Conservation (phyloP, 2,329 filamentous ascomycete genomes). For the Apiospora rasikravindrae region DNA sequence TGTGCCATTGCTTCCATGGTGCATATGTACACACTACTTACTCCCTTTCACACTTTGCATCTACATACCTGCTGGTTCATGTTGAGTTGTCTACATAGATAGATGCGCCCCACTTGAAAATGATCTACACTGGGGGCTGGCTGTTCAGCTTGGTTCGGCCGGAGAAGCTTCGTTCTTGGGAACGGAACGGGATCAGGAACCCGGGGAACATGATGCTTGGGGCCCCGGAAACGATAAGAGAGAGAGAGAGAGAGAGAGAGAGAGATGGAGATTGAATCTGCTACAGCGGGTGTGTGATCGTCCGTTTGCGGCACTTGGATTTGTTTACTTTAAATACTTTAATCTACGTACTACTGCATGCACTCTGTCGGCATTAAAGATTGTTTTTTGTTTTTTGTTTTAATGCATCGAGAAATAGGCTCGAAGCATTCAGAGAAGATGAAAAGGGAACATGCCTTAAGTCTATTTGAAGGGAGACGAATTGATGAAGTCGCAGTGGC, state of each 20-base stretch:
- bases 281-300: not conserved
- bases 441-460: not conserved
- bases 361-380: not conserved
- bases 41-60: not conserved
- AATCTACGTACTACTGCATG: not conserved
- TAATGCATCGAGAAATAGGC: not conserved
- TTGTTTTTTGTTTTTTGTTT: not conserved
- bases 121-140: not conserved
- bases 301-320: not conserved
- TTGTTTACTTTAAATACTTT: not conserved
- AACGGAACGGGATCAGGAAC: not conserved
- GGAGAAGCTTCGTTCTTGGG: not conserved
- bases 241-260: too few relatives aligned
- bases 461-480: not conserved
- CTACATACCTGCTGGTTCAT: not conserved
- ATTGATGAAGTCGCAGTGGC: not conserved
- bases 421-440: not conserved
- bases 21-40: not conserved
- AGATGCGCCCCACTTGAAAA: not conserved
- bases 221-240: not conserved
- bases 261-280: not conserved
- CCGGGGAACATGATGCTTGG: not conserved
- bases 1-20: not conserved
- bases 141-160: not conserved
- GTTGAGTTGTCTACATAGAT: not conserved